These are phyloP conservation scores for Salix exigua DNA, from an alignment of 345 rosid genomes.

Conservation along the genomic window DNA sequence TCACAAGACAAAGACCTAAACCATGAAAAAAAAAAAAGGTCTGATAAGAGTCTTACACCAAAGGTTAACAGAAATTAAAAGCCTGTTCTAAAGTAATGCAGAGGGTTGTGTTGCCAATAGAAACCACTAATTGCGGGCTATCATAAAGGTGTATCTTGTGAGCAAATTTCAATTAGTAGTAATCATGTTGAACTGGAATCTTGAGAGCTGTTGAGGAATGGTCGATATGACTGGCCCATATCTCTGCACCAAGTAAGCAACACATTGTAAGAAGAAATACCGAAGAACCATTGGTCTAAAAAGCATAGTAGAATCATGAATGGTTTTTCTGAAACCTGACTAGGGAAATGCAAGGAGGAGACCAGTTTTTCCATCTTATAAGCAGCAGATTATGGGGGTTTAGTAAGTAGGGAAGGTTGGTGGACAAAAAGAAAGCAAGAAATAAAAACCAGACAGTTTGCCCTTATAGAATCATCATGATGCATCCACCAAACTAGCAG, in stretches of 20 bases:
- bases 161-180: slow-evolving; percentile 40
- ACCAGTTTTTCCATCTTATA: not conserved
- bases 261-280: not conserved
- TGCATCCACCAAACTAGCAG: not conserved
- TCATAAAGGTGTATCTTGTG: not conserved
- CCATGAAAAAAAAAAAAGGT: slow-evolving; percentile 1
- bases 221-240: slow-evolving; percentile 94
- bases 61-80: not conserved
- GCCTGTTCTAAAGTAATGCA: not conserved
- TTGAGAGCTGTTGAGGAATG: slow-evolving; percentile 96
- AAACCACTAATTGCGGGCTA: not conserved
- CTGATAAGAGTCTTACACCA: not conserved
- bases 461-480: not conserved
- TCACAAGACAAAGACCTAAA: not conserved
- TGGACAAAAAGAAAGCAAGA: not conserved
- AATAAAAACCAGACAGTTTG: not conserved
- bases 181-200: slow-evolving; percentile 95
- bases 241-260: slow-evolving; percentile 47
- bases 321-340: not conserved
- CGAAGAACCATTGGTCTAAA: not conserved
- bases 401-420: not conserved
- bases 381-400: not conserved
- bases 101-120: not conserved
- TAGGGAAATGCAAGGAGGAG: not conserved
- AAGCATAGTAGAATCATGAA: not conserved